Percentiles rank a stretch among this genome's conserved stretches.
Evolutionary conservation across 768 basidiomycete genomes (phyloP).

Genomic region (Tylopilus subfusipes): DNA sequence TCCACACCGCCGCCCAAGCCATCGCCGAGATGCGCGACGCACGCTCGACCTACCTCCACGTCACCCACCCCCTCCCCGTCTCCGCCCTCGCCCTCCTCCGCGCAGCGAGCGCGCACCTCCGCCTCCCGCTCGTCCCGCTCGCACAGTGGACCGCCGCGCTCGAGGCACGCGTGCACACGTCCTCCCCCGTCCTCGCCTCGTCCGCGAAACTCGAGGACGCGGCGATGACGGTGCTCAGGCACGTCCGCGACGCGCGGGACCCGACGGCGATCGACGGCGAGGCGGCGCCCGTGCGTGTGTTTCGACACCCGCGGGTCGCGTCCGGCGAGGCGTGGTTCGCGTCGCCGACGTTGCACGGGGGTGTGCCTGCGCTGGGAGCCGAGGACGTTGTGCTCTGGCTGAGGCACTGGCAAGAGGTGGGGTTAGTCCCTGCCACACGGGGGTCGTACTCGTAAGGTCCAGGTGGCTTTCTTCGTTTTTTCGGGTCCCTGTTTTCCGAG

Average conservation of each 20-base stretch:
- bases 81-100: conserved; percentile 10
- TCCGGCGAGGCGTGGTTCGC: conserved; percentile 8
- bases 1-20: conserved; percentile 10
- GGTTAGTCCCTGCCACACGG: not conserved
- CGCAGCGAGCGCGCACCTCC: conserved; percentile 2
- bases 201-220: not conserved
- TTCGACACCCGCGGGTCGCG: not conserved
- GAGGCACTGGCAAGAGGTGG: conserved; percentile 6
- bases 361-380: not conserved
- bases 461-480: not conserved
- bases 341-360: conserved; percentile 6
- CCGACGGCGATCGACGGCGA: not conserved
- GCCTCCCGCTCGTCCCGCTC: conserved; percentile 9
- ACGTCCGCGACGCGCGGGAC: not conserved
- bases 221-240: conserved; percentile 1
- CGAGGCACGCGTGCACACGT: conserved; percentile 1
- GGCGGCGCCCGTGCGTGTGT: not conserved
- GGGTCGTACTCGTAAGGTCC: not conserved
- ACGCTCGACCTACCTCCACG: not conserved
- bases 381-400: conserved; percentile 11
- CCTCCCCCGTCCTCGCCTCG: not conserved
- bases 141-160: conserved; percentile 11
- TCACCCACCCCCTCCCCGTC: conserved; percentile 12
- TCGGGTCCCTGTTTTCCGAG: too few species aligned
- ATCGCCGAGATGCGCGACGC: conserved; percentile 19